Base-by-base conservation (phyloP, 805 yeast species). In the Jamesozyma lodderae region DNA sequence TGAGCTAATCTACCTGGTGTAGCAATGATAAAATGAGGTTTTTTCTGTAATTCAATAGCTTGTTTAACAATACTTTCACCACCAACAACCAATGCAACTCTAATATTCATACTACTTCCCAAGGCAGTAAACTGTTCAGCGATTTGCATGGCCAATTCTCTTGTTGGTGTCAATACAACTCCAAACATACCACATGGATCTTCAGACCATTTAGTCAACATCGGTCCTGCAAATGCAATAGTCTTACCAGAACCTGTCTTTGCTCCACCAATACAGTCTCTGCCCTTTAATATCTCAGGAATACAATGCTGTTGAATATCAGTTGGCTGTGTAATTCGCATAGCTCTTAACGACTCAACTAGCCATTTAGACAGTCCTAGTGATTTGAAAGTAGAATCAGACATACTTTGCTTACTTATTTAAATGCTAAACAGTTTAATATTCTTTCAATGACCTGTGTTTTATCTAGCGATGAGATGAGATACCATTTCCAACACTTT, bases 161-260 rank as follows among this genome's bases (percentile, higher is more conserved):
- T 70, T 0, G 90, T 81, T 4, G 98, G 98, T 0, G 98, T 92
- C 40, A 92, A 60, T 1, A 92, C 73, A 2, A 92, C 64, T 3
- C 96, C 98, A 60, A 70, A 92, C 27, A 92, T 82, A 1, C 96
- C 98, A 59, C 73, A 73, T 1, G 98, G 98, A 57, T 92, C 97
- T 47, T 80, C 82, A 0, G 96, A 83, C 96, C 97, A 92, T 53
- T 81, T 72, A 1, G 94, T 77, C 40, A 92, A 67, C 85, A 92
- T 90, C 2, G 98, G 98, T n/a, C 86, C 94, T 1, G 90, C 97
- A 70, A 92, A 92, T 1, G 97, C 96, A 17, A 92, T 78, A 1
- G 98, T 92, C 58, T 92, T 92, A 73, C 98, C 98, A 14, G 94
- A 81, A 62, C 98, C 98, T 0, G 98, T 92, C 59, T 83, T 83